These are phyloP conservation scores for Venturia nashicola DNA, from an alignment of 2,329 filamentous ascomycete species.

Conservation along the genomic window DNA sequence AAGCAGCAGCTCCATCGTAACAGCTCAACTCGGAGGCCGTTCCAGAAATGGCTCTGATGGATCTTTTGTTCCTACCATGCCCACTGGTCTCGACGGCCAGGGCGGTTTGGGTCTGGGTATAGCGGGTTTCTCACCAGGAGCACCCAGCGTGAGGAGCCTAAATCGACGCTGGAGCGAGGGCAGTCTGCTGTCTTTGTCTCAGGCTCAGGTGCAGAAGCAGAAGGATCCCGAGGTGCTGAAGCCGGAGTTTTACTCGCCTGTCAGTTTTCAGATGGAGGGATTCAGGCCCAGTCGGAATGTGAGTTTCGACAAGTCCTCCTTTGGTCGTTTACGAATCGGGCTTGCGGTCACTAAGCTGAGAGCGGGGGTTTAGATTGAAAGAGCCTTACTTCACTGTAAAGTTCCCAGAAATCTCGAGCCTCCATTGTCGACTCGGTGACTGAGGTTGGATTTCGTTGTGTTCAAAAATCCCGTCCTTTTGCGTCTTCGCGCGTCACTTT, in stretches of 20 bases:
- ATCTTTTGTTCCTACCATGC: background rate
- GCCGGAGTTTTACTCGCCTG: background rate
- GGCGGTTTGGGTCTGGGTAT: background rate
- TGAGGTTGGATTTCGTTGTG: background rate
- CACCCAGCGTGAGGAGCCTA: background rate
- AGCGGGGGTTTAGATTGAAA: no score
- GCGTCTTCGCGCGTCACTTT: background rate
- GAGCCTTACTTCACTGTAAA: no score
- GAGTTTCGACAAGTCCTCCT: no score
- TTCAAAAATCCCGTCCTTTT: background rate
- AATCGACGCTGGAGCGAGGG: slow-evolving; percentile 5
- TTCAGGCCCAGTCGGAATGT: slow-evolving; percentile 1
- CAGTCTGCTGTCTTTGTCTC: background rate
- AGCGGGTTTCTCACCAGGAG: background rate
- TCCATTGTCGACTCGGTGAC: background rate
- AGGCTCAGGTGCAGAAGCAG: background rate
- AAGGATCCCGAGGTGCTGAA: background rate
- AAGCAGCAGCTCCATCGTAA: background rate
- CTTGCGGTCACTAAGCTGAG: no score
- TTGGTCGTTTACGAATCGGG: no score
- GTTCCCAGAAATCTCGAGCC: background rate
- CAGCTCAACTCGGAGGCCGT: background rate
- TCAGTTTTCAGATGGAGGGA: background rate
- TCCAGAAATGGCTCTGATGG: background rate
- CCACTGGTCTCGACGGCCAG: background rate